A percentile compares a stretch with the other conserved stretches of the same genome.
These are phyloP conservation scores for Candida mesenterica DNA, from an alignment of 1,139 yeast genomes.

Conservation along the genomic window DNA sequence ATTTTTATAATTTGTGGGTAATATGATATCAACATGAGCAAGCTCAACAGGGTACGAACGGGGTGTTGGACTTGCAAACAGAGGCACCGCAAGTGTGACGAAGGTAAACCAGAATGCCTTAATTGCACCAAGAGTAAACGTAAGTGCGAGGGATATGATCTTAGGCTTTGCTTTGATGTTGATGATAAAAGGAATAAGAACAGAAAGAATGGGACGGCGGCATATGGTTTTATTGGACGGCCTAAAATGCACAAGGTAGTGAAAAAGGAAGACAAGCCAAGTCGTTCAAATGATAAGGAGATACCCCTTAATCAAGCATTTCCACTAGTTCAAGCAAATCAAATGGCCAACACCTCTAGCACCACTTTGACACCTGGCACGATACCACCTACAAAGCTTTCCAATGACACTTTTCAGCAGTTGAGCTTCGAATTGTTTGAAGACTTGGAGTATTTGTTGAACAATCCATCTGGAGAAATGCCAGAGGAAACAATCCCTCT, in stretches of 20 bases:
- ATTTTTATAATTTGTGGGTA: no score
- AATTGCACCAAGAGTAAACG: constrained; percentile 49
- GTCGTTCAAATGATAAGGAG: not conserved
- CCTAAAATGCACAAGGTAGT: constrained; percentile 8
- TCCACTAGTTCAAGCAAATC: not conserved
- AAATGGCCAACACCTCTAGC: not conserved
- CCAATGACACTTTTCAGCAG: constrained; percentile 16
- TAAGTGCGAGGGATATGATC: constrained; percentile 48
- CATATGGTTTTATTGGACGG: constrained; percentile 11
- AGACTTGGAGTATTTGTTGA: constrained; percentile 20
- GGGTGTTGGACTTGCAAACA: constrained; percentile 52
- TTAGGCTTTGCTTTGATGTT: constrained; percentile 46
- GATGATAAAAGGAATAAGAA: constrained; percentile 30
- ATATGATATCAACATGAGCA: no score
- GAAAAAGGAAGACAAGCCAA: not conserved
- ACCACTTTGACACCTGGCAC: not conserved
- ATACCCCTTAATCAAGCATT: not conserved
- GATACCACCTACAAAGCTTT: constrained; percentile 6
- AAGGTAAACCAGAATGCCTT: constrained; percentile 51
- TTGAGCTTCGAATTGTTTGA: constrained; percentile 17
- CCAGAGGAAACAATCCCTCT: not conserved
- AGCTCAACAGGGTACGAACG: constrained; percentile 47
- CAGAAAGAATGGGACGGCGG: constrained; percentile 11
- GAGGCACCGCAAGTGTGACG: constrained; percentile 56
- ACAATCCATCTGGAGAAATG: constrained; percentile 1